These are phyloP conservation scores for Sporothrix dimorphospora DNA, from an alignment of 2,329 filamentous ascomycete genomes.

Conservation along the genomic window DNA sequence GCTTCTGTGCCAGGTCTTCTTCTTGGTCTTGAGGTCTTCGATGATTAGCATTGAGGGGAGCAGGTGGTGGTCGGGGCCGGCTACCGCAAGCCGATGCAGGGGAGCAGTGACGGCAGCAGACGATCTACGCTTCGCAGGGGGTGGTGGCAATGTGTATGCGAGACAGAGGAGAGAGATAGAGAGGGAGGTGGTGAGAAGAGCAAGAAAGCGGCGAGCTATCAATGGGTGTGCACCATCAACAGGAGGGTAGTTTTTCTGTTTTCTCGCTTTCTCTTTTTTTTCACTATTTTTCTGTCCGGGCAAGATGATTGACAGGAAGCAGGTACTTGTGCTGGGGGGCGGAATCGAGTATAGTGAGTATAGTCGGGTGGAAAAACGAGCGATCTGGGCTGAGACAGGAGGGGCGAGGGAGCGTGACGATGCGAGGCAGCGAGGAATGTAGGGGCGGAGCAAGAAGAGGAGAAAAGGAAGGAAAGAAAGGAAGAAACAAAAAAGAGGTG, in stretches of 20 bases:
- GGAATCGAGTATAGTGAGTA: background rate
- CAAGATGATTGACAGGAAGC: conserved; percentile 1
- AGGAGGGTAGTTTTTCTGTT: background rate
- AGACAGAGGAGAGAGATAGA: background rate
- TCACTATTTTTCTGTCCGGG: background rate
- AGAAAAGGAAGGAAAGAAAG: background rate
- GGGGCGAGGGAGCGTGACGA: background rate
- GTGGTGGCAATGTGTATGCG: background rate
- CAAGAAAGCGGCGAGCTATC: background rate
- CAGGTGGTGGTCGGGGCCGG: conserved; percentile 16
- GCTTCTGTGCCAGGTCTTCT: conserved; percentile 46
- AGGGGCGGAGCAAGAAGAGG: background rate
- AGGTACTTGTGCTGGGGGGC: background rate
- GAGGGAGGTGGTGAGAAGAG: background rate
- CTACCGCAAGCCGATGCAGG: background rate
- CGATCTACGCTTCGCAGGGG: background rate
- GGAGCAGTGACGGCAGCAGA: background rate
- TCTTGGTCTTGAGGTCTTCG: conserved; percentile 50
- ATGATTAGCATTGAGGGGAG: conserved; percentile 54
- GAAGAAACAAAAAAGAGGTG: background rate
- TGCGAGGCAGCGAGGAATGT: background rate
- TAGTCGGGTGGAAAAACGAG: conserved; percentile 11
- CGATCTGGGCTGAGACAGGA: background rate
- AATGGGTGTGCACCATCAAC: background rate
- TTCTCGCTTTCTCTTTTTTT: background rate